phyloP scores from a whole-genome alignment of 2,329 filamentous ascomycete genomes.

The Pseudovirgaria hyperparasitica region DNA sequence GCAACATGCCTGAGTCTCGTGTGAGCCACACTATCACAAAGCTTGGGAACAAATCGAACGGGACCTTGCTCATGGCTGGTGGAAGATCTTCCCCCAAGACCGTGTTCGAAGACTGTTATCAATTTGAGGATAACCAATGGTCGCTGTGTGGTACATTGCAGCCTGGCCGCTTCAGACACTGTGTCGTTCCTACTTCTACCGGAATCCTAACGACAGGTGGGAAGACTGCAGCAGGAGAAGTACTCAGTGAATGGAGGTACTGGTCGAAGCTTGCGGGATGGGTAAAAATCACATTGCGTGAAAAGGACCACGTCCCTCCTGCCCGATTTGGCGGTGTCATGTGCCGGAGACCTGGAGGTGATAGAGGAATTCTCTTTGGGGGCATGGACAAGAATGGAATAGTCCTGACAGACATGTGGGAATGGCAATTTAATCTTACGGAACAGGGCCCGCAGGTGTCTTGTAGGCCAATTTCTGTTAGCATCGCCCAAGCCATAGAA shows the following conservation, averaged over 20 bases:
- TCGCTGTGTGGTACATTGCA: slow-evolving; percentile 52
- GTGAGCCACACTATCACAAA: slow-evolving; percentile 70
- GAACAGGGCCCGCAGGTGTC: slow-evolving; percentile 10
- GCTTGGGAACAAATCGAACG: too few species aligned
- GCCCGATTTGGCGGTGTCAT: slow-evolving; percentile 46
- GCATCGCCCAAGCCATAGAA: too few species aligned
- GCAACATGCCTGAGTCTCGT: slow-evolving; percentile 32
- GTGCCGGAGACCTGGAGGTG: slow-evolving; percentile 28
- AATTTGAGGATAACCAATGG: slow-evolving; percentile 54
- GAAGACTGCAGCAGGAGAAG: slow-evolving; percentile 28
- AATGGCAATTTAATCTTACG: slow-evolving; percentile 41
- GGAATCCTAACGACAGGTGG: slow-evolving; percentile 34
- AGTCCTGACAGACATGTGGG: slow-evolving; percentile 49
- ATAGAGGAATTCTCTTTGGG: slow-evolving; percentile 54
- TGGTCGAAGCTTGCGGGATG: slow-evolving; percentile 41
- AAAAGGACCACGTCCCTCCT: slow-evolving; percentile 24
- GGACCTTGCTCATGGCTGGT: slow-evolving; percentile 49
- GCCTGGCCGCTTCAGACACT: slow-evolving; percentile 62
- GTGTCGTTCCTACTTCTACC: slow-evolving; percentile 37
- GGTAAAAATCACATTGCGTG: too few species aligned
- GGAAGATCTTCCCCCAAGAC: slow-evolving; percentile 65
- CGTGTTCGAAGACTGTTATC: slow-evolving; percentile 63
- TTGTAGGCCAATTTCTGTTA: too few species aligned
- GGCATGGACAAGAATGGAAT: slow-evolving; percentile 56
- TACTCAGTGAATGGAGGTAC: slow-evolving; percentile 29